phyloP scores from a whole-genome alignment of 306 rosid species.

The Lathyrus oleraceus region DNA sequence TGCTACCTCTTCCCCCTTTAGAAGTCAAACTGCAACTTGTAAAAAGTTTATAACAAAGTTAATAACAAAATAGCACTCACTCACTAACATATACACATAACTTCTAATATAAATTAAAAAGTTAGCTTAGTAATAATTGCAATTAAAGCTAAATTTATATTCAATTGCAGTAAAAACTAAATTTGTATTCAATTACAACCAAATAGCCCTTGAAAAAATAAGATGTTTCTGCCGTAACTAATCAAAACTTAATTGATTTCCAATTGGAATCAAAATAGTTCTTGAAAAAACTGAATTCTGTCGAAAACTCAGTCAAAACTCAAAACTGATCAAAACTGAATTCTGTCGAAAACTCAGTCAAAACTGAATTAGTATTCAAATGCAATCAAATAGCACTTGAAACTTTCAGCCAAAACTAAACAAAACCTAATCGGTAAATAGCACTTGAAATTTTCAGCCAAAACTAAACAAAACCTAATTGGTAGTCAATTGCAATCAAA shows the following conservation, averaged over 20 bases:
- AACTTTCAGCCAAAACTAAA: no score
- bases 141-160: not conserved
- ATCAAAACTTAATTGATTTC: not conserved
- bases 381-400: not conserved
- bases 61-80: constrained; percentile 32
- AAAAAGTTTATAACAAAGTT: constrained; percentile 21
- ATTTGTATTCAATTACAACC: not conserved
- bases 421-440: not conserved
- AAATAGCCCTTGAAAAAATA: not conserved
- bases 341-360: not conserved
- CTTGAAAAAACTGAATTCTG: not conserved
- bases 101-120: not conserved
- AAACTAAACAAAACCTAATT: not conserved
- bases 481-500: not conserved
- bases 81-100: not conserved
- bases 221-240: not conserved
- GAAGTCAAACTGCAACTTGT: constrained; percentile 52
- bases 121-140: not conserved
- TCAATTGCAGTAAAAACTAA: not conserved
- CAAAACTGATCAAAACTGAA: no score
- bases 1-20: constrained; percentile 64
- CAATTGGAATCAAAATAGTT: not conserved
- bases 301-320: not conserved
- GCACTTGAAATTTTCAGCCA: not conserved
- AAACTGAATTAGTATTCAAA: not conserved